Percentiles rank a stretch among this genome's conserved stretches.
Conservation (phyloP, 208 protist species). For the Acanthamoeba rhysodes region DNA sequence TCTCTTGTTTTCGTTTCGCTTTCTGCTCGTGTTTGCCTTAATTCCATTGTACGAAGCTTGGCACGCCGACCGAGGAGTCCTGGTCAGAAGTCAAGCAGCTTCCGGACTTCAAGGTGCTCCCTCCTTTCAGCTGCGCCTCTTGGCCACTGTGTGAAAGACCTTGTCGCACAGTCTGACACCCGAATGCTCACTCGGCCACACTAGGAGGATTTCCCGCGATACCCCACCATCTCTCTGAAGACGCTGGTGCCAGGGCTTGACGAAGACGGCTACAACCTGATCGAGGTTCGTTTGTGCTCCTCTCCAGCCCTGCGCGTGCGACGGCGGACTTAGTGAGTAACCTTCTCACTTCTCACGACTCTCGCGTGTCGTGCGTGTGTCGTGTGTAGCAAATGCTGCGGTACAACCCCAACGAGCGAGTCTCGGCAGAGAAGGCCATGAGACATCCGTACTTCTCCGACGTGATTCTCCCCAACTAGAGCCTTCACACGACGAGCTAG, state of each 20-base stretch:
- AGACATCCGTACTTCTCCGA: conserved; percentile 48
- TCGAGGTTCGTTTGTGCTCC: not conserved
- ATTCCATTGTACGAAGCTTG: conserved; percentile 65
- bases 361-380: not conserved
- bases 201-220: conserved; percentile 33
- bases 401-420: conserved; percentile 65
- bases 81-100: conserved; percentile 69
- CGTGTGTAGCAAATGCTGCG: conserved; percentile 36
- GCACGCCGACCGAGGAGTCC: conserved; percentile 66
- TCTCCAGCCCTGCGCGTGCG: no score
- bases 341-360: not conserved
- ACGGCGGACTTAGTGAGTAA: not conserved
- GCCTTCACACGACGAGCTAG: no score
- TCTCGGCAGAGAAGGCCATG: conserved; percentile 49
- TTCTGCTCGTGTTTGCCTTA: conserved; percentile 18
- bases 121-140: no score
- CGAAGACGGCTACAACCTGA: conserved; percentile 53
- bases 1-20: conserved; percentile 83
- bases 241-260: conserved; percentile 65
- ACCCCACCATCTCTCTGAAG: conserved; percentile 25
- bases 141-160: not conserved
- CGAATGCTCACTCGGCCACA: not conserved
- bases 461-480: conserved; percentile 24
- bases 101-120: conserved; percentile 60
- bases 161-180: not conserved